phyloP scores from a whole-genome alignment of 441 rosid genomes.

The Bocquillonia castaneifolia region DNA sequence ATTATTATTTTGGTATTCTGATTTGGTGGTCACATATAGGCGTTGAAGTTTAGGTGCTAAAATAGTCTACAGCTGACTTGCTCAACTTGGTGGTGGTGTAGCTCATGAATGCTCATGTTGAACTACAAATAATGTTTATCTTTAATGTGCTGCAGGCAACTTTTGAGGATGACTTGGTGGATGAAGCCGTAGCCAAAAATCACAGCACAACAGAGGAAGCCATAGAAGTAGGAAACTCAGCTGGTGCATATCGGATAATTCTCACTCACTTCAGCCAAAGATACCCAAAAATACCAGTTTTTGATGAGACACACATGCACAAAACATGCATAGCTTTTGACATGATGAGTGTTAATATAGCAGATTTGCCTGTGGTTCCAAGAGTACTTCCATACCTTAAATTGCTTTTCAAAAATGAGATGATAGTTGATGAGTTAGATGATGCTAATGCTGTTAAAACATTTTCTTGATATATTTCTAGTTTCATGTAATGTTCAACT shows the following conservation, averaged over 20 bases:
- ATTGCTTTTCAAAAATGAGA: constrained; percentile 69
- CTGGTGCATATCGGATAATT: constrained; percentile 65
- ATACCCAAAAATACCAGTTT: constrained; percentile 79
- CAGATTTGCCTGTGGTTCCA: constrained; percentile 75
- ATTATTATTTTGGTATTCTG: background rate
- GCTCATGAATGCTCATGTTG: background rate
- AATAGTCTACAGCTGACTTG: background rate
- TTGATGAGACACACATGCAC: constrained; percentile 73
- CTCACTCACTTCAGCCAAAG: constrained; percentile 97
- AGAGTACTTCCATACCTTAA: constrained; percentile 73
- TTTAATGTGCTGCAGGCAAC: constrained; percentile 56
- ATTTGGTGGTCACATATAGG: background rate
- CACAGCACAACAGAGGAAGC: constrained; percentile 98
- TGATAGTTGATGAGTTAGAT: constrained; percentile 53
- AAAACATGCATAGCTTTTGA: constrained; percentile 93
- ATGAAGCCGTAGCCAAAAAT: constrained; percentile 79
- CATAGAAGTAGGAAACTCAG: constrained; percentile 59
- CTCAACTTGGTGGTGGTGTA: background rate
- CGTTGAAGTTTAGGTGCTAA: background rate
- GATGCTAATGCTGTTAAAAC: constrained; percentile 36
- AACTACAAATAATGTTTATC: background rate
- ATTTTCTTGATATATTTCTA: constrained; percentile 20
- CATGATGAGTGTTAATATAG: constrained; percentile 87
- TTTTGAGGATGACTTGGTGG: constrained; percentile 82
- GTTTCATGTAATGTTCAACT: background rate